Evolutionary conservation across 2,329 filamentous ascomycete species (phyloP).

Genomic region (Byssoonygena ceratinophila): DNA sequence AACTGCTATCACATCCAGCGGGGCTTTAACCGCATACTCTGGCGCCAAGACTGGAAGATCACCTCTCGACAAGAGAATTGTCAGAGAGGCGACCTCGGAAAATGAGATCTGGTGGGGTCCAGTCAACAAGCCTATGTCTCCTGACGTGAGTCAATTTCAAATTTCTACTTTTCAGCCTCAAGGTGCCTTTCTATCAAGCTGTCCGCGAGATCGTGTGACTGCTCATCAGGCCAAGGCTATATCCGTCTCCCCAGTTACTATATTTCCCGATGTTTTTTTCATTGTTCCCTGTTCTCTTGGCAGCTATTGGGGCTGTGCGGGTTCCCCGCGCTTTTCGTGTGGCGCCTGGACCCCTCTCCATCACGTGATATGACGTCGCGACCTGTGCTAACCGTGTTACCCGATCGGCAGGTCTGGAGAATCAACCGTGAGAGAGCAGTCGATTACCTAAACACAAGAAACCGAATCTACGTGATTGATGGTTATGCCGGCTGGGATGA

Average conservation of each 20-base stretch:
- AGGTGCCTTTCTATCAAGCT: background rate
- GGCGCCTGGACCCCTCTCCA: background rate
- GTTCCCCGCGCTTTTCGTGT: constrained; percentile 11
- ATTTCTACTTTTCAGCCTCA: background rate
- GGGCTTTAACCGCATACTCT: constrained; percentile 93
- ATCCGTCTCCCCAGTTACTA: background rate
- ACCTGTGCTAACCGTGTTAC: constrained; percentile 11
- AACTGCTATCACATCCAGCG: constrained; percentile 90
- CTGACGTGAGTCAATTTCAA: constrained; percentile 60
- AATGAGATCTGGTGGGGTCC: constrained; percentile 98
- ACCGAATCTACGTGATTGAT: constrained; percentile 97
- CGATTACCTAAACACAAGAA: constrained; percentile 98
- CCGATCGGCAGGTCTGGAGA: constrained; percentile 72
- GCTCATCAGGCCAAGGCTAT: background rate
- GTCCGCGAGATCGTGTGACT: constrained; percentile 3
- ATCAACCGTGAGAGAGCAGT: constrained; percentile 98
- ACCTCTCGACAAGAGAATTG: constrained; percentile 92
- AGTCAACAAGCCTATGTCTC: constrained; percentile 97
- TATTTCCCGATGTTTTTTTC: background rate
- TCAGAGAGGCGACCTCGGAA: constrained; percentile 80
- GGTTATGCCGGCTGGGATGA: constrained; percentile 97
- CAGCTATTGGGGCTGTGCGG: constrained; percentile 1
- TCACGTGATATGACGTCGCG: constrained; percentile 24
- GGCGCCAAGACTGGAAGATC: constrained; percentile 97
- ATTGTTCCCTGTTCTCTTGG: constrained; percentile 8